Evolutionary conservation across 768 basidiomycete species (phyloP), one percentile per base, ranked within the genome.

Genomic region (Suillus cothurnatus): DNA sequence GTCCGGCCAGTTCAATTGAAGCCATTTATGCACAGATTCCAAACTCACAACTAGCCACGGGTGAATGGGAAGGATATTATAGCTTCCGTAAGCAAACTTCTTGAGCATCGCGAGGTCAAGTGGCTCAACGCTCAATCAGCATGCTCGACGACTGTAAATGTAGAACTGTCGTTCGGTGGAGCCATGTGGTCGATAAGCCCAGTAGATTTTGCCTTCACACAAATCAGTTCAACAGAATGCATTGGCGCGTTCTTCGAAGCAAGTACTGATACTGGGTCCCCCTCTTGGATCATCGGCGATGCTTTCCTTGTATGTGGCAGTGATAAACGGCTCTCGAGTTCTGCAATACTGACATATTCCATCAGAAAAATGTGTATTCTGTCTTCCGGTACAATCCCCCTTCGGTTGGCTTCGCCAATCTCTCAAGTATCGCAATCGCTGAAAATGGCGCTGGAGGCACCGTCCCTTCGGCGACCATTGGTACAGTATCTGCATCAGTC

Each of bases 401-500:
- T 1, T 74, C 82, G 0, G 76, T 87, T 50, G 85, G 86, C 0
- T 86, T 87, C 62, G 86, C 86, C 4, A 70, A 70, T 3, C 78
- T 85, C 41, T 82, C 85, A 0, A 64, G 63, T 5, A 53, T 56
- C 0, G 75, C 75, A 0, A 34, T 72, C 32, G 71, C 75, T 21
- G 28, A 65, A 64, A 76, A 76, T 19, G 75, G 75, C 2, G 70
- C 74, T 60, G 75, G 73, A 1, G 76, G 80, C 0, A 14, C 69
- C 0, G 78, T 83, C 0, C 89, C 91, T 0, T 78, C 81, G 0
- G 67, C 89, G 0, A 91, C 90, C 7, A 83, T 89, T 59, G 89
- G 87, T 2, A 76, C 82, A 0, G 81, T 77, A 15, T 75, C 81
- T 14, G 81, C 86, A 2, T 75, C 81, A 7, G 81, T 88, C 14